Evolutionary conservation across 164 flowering plant genomes (phyloP).

Genomic region (Chimonanthus praecox): DNA sequence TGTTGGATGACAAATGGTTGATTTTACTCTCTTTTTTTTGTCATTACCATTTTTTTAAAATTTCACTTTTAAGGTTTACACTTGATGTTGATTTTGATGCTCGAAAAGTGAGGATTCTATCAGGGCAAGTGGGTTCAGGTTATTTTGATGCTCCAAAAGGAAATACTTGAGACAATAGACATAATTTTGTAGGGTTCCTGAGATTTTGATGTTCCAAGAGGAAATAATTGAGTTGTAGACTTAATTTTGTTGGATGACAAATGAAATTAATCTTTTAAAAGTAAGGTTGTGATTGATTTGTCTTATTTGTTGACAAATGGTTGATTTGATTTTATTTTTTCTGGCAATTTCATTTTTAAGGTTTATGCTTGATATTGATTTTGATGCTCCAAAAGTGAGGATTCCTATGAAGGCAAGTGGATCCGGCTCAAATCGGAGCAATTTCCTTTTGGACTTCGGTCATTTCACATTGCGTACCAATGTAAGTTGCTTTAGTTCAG

Average conservation of each 20-base stretch:
- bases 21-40: no score
- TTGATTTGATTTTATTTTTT: no score
- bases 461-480: slow-evolving; percentile 83
- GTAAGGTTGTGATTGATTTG: no score
- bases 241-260: no score
- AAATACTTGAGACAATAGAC: no score
- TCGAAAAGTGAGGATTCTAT: slow-evolving; percentile 88
- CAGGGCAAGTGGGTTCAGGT: slow-evolving; percentile 31
- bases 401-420: slow-evolving; percentile 56
- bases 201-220: no score
- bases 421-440: slow-evolving; percentile 45
- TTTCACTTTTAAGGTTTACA: slow-evolving; percentile 58
- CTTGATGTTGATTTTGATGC: slow-evolving; percentile 98
- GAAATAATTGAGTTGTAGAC: no score
- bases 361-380: slow-evolving; percentile 91
- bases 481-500: slow-evolving; percentile 33
- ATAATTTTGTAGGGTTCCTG: no score
- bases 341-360: slow-evolving; percentile 29
- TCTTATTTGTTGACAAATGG: neutral
- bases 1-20: neutral
- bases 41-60: no score
- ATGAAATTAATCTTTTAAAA: no score
- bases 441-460: slow-evolving; percentile 94
- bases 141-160: no score
- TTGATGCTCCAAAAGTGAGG: slow-evolving; percentile 97